Evolutionary conservation across 352 stramenopile species (phyloP), one percentile per base, ranked within the genome.

Genomic region (Pythium dissimile): DNA sequence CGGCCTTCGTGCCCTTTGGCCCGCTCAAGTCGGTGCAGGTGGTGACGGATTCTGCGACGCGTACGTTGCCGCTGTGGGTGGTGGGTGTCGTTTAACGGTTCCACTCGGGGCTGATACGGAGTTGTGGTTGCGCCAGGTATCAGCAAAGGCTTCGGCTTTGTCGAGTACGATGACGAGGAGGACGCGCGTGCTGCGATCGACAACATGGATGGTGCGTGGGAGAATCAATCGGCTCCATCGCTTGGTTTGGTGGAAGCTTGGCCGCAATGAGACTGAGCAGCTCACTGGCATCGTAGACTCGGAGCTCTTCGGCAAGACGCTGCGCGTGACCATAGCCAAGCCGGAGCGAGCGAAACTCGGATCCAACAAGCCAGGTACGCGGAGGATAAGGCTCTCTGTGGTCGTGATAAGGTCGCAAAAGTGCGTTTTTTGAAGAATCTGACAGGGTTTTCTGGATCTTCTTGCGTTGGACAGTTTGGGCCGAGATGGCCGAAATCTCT

Each of bases 81-180:
- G 26, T 43, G 15, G n/a, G n/a, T n/a, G n/a, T n/a, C n/a, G n/a
- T n/a, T n/a, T n/a, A n/a, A n/a, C n/a, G n/a, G n/a, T n/a, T n/a
- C n/a, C n/a, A n/a, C n/a, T n/a, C n/a, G n/a, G n/a, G n/a, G n/a
- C n/a, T n/a, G n/a, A n/a, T n/a, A n/a, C n/a, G n/a, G n/a, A n/a
- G n/a, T n/a, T n/a, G n/a, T n/a, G n/a, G n/a, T n/a, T n/a, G n/a
- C n/a, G n/a, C 24, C 11, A 93, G 88, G 89, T 15, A 71, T 45
- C 51, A 77, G 89, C 61, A 97, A 96, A 67, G 89, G 92, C 34
- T 98, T 97, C 64, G 95, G 86, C 9, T 98, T 98, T 68, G 81
- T 98, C 10, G 92, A 98, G 67, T 98, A 91, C 57, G 89, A 96
- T 53, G 85, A 97, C 35, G 73, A 86, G 28, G 73, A 82, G 2